Evolutionary conservation across 1,139 yeast species (phyloP), one percentile per base, ranked within the genome.

Genomic region (Diutina ranongensis): DNA sequence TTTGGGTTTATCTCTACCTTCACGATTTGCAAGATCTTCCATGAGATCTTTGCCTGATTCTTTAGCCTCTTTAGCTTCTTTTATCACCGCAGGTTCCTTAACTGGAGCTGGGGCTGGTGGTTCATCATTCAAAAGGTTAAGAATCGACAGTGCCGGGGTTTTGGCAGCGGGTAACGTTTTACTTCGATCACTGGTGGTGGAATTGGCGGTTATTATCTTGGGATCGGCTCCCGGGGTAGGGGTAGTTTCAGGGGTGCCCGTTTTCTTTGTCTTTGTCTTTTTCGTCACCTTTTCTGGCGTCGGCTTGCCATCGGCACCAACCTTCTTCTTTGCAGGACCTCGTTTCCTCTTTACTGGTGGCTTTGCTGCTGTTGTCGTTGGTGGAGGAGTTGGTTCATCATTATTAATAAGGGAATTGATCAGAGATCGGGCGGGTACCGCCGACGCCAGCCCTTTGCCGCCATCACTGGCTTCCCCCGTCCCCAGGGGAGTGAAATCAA

Each of bases 11-110:
- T 46, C 42, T 13, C 32, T 27, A 4, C 42, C 64, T 51, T 47
- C 69, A 59, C 55, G 52, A 33, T 59, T 57, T 34, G 58, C 52
- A 49, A 50, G 62, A 54, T 56, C 55, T 47, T 55, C 54, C 48
- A 54, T 57, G 55, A 59, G 58, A 52, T 56, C 57, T 40, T 59
- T 57, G 51, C 56, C 57, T 54, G 51, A 51, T 9, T 50, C 51
- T 15, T 52, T 53, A 4, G 15, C 13, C 13, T 31, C 22, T 15
- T 40, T 28, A 2, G 10, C 20, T 10, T 40, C 35, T 28, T 20
- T 40, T 16, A 25, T 10, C 10, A 10, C 28, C 3, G 18, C 34
- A 10, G 34, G 34, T 20, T 28, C 44, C 25, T 40, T 31, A 3
- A 25, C 25, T 16, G 44, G 15, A 25, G 25, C 28, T 19, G 25